Evolutionary conservation across 805 yeast species (phyloP), one percentile per base, ranked within the genome.

Genomic region (Trichomonascus vanleenenianus): DNA sequence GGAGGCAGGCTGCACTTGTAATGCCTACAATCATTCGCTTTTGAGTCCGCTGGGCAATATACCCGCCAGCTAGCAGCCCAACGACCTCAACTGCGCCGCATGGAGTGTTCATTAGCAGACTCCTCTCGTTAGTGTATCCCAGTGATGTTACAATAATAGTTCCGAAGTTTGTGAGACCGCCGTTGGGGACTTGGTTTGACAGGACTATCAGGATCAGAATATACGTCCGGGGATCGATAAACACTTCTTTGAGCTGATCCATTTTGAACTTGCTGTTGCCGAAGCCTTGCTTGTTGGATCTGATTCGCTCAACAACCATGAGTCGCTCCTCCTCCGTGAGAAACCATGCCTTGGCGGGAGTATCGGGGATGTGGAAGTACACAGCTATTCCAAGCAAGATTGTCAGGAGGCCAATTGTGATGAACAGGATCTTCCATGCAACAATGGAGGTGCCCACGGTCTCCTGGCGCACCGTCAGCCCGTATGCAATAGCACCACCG

Each of bases 381-480:
- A 52, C 39, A 9, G 51, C 38, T 11, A 57, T 22, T 2, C 63
- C 64, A 32, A 69, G 48, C 16, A 72, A 20, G 18, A 78, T 62
- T 0, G 84, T 75, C 35, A 75, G 57, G 11, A 77, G 73, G 41
- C 84, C 86, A 44, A 75, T 68, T 42, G 78, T 72, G 30, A 79
- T 71, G 60, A 71, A 73, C 45, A 78, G 71, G 14, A 79, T 56
- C 52, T 74, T 73, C 83, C 85, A 81, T 12, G 64, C 62, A 1
- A 57, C 57, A 10, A 67, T 46, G 1, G 58, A 30, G 50, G 61
- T 67, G 9, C 71, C 60, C 1, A 41, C 42, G 48, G 65, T 58
- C n/a, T 19, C 20, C 31, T 42, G 31, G 12, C 44, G 39, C 16
- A n/a, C 6, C 10, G 10, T 19, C 40, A 71, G 53, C 2, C 75